phyloP scores from a whole-genome alignment of 306 rosid genomes.

The Adenanthera pavonina region DNA sequence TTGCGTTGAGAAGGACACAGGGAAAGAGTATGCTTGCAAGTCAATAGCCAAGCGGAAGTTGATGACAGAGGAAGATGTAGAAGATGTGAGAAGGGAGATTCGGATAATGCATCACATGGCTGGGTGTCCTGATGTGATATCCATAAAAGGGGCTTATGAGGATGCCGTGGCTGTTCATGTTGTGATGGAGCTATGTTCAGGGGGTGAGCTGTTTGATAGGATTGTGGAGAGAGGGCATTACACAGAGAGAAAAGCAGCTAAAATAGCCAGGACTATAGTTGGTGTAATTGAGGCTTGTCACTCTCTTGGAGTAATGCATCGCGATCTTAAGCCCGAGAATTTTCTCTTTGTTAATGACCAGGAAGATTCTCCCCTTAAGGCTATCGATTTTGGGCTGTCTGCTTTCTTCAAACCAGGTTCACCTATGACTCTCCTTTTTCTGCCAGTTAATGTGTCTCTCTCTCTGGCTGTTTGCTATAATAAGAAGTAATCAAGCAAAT shows the following conservation, averaged over 20 bases:
- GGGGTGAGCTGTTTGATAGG: slow-evolving; percentile 92
- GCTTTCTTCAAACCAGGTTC: slow-evolving; percentile 92
- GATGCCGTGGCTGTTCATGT: slow-evolving; percentile 86
- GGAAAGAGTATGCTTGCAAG: slow-evolving; percentile 85
- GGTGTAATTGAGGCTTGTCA: slow-evolving; percentile 90
- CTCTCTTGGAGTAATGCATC: slow-evolving; percentile 93
- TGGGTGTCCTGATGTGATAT: slow-evolving; percentile 59
- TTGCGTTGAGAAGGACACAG: slow-evolving; percentile 71
- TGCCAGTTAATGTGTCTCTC: neutral
- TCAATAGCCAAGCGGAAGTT: slow-evolving; percentile 80
- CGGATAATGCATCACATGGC: slow-evolving; percentile 90
- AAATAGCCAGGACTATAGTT: slow-evolving; percentile 69
- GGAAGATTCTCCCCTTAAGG: slow-evolving; percentile 85
- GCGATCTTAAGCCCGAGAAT: slow-evolving; percentile 96
- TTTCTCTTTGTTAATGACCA: slow-evolving; percentile 75
- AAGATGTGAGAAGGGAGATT: slow-evolving; percentile 93
- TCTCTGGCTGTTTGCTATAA: neutral
- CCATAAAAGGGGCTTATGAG: slow-evolving; percentile 82
- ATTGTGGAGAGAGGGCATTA: slow-evolving; percentile 74
- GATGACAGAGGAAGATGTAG: slow-evolving; percentile 68
- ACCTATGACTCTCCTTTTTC: slow-evolving; percentile 2
- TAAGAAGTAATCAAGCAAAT: neutral
- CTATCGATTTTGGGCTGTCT: slow-evolving; percentile 92
- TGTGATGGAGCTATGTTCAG: slow-evolving; percentile 87
- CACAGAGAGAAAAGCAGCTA: slow-evolving; percentile 82